Evolutionary conservation across 495 filamentous ascomycete genomes (phyloP), one percentile per base, ranked within the genome.

Genomic region (Podospora fimiseda): DNA sequence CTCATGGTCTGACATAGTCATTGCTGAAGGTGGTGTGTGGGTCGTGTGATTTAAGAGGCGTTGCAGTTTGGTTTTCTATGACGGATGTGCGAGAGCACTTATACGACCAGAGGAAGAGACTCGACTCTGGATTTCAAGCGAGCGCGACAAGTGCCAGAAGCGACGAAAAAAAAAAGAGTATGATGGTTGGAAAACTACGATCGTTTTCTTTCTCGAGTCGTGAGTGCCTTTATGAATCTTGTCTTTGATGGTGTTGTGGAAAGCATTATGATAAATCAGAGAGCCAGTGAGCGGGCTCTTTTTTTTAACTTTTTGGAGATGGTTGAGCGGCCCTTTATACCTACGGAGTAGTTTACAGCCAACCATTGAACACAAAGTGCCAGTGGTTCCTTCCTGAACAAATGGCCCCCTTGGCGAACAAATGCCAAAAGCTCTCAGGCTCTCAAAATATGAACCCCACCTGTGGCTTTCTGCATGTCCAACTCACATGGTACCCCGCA

Each of bases 1-100:
- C 64, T 96, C 90, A 58, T 90, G 84, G 66, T 96, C 90, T 50
- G 90, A 95, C 90, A 96, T 96, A 69, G 19, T 55, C 43, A 45
- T 48, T 54, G 16, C 19, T 16, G 40, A 24, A 30, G 37, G 36
- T 33, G 27, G 50, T 47, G 42, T 30, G 14, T 33, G 5, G 9
- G 11, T 13, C 43, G 18, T 11, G 2, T 14, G 43, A 21, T 7
- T 27, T 15, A 23, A 9, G 15, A 14, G 44, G 23, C 4, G 23
- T 24, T 6, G 11, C 11, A 33, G 11, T 33, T 33, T 6, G n/a
- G n/a, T n/a, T n/a, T n/a, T n/a, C n/a, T n/a, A n/a, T n/a, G n/a
- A n/a, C n/a, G n/a, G n/a, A n/a, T n/a, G n/a, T n/a, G n/a, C n/a
- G n/a, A n/a, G n/a, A n/a, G n/a, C n/a, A n/a, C n/a, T n/a, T n/a